Conservation (phyloP, 2,329 filamentous ascomycete genomes). For the Botrytis cinerea region DNA sequence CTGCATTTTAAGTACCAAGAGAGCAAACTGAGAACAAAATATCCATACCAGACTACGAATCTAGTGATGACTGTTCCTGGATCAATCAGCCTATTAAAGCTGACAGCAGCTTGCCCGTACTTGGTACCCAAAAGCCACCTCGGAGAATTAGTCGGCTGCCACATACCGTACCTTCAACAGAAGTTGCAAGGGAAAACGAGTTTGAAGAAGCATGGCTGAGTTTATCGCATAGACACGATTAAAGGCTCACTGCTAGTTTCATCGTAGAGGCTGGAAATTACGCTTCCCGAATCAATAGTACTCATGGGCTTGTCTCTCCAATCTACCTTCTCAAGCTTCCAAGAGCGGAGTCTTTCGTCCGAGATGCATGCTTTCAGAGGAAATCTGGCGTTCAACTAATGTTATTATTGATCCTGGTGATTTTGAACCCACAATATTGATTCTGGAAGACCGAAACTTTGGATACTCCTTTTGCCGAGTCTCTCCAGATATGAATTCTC, state of each 20-base stretch:
- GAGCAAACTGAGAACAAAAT: neutral
- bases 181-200: neutral
- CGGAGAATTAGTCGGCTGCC: constrained; percentile 28
- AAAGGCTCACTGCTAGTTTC: neutral
- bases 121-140: constrained; percentile 17
- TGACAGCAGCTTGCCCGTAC: constrained; percentile 7
- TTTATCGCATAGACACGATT: neutral
- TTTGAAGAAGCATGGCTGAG: neutral
- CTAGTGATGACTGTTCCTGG: constrained; percentile 25
- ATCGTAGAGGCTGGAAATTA: neutral
- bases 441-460: neutral
- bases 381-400: neutral
- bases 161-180: constrained; percentile 16
- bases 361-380: neutral
- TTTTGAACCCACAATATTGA: neutral
- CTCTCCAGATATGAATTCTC: neutral
- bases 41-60: constrained; percentile 8
- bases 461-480: neutral
- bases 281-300: neutral
- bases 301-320: neutral
- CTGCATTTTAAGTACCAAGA: neutral
- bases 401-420: neutral
- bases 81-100: constrained; percentile 24
- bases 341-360: neutral
- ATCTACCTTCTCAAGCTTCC: neutral